Evolutionary conservation across 2,329 filamentous ascomycete species (phyloP).

Genomic region (Claviceps purpurea): DNA sequence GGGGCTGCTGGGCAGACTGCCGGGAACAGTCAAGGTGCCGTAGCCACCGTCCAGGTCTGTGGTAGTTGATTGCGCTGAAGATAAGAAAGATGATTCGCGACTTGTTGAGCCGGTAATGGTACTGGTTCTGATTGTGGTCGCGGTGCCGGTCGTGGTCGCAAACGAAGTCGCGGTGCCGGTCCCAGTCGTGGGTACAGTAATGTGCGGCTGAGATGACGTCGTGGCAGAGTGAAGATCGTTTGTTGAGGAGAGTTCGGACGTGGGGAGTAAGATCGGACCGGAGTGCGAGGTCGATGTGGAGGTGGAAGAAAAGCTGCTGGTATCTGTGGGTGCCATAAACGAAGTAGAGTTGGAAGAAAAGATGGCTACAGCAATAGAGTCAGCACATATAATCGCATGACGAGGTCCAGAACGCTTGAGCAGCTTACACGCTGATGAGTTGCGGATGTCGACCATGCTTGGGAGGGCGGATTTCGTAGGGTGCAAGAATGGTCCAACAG

Average conservation of each 20-base stretch:
- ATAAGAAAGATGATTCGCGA: neutral
- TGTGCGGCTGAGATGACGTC: neutral
- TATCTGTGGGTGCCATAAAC: neutral
- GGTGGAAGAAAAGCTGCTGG: slow-evolving; percentile 1
- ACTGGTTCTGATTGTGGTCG: neutral
- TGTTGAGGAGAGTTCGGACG: neutral
- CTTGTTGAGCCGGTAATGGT: slow-evolving; percentile 1
- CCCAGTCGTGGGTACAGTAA: neutral
- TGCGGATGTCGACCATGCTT: slow-evolving; percentile 8
- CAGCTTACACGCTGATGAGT: slow-evolving; percentile 14
- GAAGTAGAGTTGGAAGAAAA: slow-evolving; percentile 4
- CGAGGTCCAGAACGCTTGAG: neutral
- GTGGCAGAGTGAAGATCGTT: neutral
- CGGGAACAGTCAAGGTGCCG: neutral
- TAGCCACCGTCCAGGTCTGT: neutral
- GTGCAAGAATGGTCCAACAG: slow-evolving; percentile 5
- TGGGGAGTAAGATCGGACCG: neutral
- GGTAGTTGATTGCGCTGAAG: neutral
- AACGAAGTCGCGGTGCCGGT: neutral
- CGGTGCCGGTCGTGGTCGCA: neutral
- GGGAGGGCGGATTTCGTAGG: slow-evolving; percentile 6
- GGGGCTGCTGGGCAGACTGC: neutral
- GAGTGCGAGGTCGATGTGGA: neutral
- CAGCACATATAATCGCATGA: neutral
- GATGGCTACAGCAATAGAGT: neutral